These are phyloP conservation scores for Venturia asperata DNA, from an alignment of 2,329 filamentous ascomycete genomes.

Conservation along the genomic window DNA sequence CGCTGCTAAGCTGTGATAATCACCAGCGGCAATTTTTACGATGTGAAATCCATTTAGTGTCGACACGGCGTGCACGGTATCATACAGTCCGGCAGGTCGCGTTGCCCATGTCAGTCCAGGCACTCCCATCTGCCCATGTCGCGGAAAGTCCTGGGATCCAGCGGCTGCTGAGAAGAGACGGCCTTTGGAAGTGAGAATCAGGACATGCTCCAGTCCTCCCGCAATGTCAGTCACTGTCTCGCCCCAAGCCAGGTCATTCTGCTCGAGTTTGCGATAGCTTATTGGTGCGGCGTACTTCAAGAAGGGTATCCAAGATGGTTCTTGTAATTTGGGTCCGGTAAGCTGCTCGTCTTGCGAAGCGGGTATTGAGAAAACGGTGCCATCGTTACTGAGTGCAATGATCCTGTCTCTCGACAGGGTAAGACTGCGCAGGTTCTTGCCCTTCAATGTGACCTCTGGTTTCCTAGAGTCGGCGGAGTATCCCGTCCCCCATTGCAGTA, in stretches of 20 bases:
- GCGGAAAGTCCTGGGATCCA: conserved; percentile 69
- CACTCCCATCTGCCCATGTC: conserved; percentile 78
- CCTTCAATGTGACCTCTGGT: conserved; percentile 66
- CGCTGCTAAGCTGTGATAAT: conserved; percentile 75
- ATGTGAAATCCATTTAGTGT: conserved; percentile 65
- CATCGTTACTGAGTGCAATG: conserved; percentile 66
- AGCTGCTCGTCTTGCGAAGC: conserved; percentile 66
- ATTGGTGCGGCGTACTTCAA: conserved; percentile 55
- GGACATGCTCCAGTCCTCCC: conserved; percentile 75
- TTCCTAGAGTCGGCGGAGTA: conserved; percentile 58
- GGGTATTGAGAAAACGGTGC: conserved; percentile 78
- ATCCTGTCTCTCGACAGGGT: conserved; percentile 76
- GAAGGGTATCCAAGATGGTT: conserved; percentile 66
- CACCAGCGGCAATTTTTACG: conserved; percentile 70
- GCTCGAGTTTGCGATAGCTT: conserved; percentile 67
- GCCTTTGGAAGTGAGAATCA: conserved; percentile 76
- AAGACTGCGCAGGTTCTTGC: conserved; percentile 72
- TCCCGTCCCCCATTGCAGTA: conserved; percentile 83
- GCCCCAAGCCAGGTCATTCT: conserved; percentile 54
- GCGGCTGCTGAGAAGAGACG: conserved; percentile 85
- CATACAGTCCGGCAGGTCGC: conserved; percentile 68
- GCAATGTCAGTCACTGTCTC: conserved; percentile 70
- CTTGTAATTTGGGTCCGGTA: conserved; percentile 55
- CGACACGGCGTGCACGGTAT: conserved; percentile 67
- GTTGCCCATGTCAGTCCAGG: conserved; percentile 74